Evolutionary conservation across 2,329 filamentous ascomycete genomes (phyloP).

Genomic region (Coniochaeta prunicola): DNA sequence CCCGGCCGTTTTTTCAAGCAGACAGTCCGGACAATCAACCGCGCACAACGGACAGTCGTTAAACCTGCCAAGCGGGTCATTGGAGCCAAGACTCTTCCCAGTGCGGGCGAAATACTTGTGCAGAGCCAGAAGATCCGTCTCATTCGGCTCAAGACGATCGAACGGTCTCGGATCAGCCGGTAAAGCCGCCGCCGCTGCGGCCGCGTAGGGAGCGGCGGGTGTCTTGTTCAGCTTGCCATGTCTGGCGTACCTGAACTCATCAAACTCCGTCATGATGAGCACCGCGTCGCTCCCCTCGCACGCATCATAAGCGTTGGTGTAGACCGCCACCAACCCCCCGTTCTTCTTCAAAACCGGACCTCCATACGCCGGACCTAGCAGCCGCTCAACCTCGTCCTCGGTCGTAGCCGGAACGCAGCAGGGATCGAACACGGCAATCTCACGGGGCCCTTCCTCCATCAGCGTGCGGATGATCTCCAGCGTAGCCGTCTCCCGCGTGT

Average conservation of each 20-base stretch:
- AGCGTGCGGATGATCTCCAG: conserved; percentile 61
- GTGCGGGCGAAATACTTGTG: conserved; percentile 37
- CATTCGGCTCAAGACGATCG: conserved; percentile 23
- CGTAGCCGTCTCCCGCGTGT: conserved; percentile 65
- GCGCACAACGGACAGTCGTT: conserved; percentile 36
- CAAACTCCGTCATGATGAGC: conserved; percentile 48
- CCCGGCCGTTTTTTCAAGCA: conserved; percentile 29
- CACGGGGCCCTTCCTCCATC: conserved; percentile 54
- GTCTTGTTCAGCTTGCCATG: conserved; percentile 4
- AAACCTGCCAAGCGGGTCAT: conserved; percentile 39
- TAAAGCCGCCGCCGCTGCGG: conserved; percentile 23
- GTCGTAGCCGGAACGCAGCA: conserved; percentile 46
- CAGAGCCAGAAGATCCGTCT: conserved; percentile 39
- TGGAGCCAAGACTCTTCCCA: conserved; percentile 13
- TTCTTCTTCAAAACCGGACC: conserved; percentile 25
- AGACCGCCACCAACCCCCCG: conserved; percentile 23
- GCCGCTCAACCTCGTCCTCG: conserved; percentile 39
- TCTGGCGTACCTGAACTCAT: conserved; percentile 36
- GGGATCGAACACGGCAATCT: conserved; percentile 64
- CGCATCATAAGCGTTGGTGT: conserved; percentile 40
- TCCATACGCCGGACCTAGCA: conserved; percentile 32
- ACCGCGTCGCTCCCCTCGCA: conserved; percentile 41
- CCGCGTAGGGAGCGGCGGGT: conserved; percentile 3
- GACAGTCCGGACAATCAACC: conserved; percentile 42
- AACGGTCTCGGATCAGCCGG: conserved; percentile 38